Evolutionary conservation across 1,284 basidiomycete species (phyloP), one percentile per base, ranked within the genome.

Genomic region (Irpex sp.): DNA sequence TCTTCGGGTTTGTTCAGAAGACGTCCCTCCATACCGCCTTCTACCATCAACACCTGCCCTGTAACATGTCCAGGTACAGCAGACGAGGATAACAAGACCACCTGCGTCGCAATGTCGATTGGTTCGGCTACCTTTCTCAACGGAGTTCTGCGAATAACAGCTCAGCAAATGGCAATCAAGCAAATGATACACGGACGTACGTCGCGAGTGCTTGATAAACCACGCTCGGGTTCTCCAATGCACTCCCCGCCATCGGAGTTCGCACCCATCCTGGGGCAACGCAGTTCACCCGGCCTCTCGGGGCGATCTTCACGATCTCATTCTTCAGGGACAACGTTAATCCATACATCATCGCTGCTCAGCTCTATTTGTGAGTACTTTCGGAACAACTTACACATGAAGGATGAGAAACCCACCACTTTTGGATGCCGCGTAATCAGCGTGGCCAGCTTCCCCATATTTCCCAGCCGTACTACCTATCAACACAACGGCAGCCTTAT

Each of bases 1-100:
- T 82, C 81, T 49, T 76, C 73, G 7, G 71, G 75, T 33, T 65
- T 69, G 67, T 83, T 82, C 65, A 82, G 69, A 43, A 84, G 62
- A 6, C 80, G 74, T 51, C 90, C 90, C 78, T 93, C 90, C 89
- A 92, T 90, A 0, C 90, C 90, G 1, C 90, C 90, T 62, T 86
- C 84, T 1, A 92, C 82, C 83, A 90, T 87, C 47, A 91, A 67
- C 9, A 87, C 82, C 68, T 90, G 84, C 0, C 90, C 90, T 0
- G 85, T 84, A 15, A 91, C 81, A 71, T 92, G 90, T 0, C 90
- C 89, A 2, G 89, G 91, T 0, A 91, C 71, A 2, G 74, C 77
- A 4, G 81, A 75, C 0, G 88, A 91, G 0, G 89, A 91, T 1
- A 92, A 72, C 1, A 90, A 66, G 2, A 83, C 80, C 19, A 92